Conservation (phyloP, 768 basidiomycete species). For the Pleurotus sapidus region DNA sequence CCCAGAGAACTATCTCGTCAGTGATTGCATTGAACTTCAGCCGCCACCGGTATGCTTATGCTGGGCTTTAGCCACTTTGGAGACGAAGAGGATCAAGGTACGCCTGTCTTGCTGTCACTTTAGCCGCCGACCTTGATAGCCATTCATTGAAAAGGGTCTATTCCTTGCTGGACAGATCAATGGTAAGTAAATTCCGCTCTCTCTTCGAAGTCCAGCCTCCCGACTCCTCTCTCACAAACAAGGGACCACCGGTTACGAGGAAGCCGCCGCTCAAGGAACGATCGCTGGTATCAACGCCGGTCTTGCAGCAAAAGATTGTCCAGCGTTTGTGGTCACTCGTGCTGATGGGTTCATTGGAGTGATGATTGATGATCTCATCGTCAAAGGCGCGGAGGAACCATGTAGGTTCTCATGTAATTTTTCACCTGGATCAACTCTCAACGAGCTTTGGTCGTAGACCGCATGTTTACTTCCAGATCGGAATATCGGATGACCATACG, state of each 20-base stretch:
- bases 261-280: constrained; percentile 89
- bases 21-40: constrained; percentile 21
- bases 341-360: constrained; percentile 88
- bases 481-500: constrained; percentile 89
- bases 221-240: not conserved
- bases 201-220: not conserved
- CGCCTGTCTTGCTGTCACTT: too few species aligned
- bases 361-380: constrained; percentile 88
- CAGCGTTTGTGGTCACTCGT: constrained; percentile 67
- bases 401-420: constrained; percentile 50
- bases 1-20: constrained; percentile 73
- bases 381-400: constrained; percentile 88
- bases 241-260: constrained; percentile 93
- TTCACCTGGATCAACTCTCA: not conserved
- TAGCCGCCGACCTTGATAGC: not conserved
- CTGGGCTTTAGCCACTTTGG: constrained; percentile 67
- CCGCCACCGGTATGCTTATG: too few species aligned
- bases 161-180: constrained; percentile 93
- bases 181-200: constrained; percentile 31
- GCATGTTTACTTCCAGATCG: constrained; percentile 91
- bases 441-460: constrained; percentile 45
- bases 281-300: constrained; percentile 90
- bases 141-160: constrained; percentile 48
- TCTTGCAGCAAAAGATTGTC: constrained; percentile 50
- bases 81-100: constrained; percentile 82